Base-by-base conservation (phyloP, 805 yeast species). In the Ogataea zsoltii region DNA sequence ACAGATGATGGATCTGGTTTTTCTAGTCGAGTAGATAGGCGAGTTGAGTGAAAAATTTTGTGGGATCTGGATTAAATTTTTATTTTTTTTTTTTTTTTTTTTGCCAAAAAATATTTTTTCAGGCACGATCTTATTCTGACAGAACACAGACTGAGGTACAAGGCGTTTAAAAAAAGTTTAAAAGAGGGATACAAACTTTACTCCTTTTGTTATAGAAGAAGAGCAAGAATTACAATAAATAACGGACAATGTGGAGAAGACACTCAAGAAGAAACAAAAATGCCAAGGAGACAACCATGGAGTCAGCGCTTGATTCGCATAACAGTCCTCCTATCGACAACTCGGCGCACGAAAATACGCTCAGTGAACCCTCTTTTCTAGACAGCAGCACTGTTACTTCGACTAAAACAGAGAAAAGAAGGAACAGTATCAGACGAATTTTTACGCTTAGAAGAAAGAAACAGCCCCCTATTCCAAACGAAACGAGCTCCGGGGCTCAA, bases 321-420 rank as follows among this genome's bases (percentile, higher is more conserved):
- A 43, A 17, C 25, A 16, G 31, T 11, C 5, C 13, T 28, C 11
- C 14, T 7, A 7, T 7, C 31, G 14, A 28, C 14, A 7, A 11
- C 15, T 9, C 23, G 40, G 13, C 40, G 15, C 25, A 25, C 7
- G 40, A 37, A 16, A 25, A 25, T 3, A 12, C 14, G 4, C 28
- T 10, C 7, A 28, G 28, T 18, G 46, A 46, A 15, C 30, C 40
- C 9, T 32, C 33, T 2, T 26, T 42, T 11, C 25, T 35, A 6
- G 48, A 42, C 15, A 34, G 34, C 18, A 43, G 46, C 23, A 46
- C 53, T 4, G 38, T 43, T 26, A 46, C 44, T 9, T 49, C 53
- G 2, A 28, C 38, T 1, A 44, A 44, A 21, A 40, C 48, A 13
- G 30, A 31, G 25, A 42, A 31, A 33, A 14, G 44, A 14, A 25